A percentile compares a stretch with the other conserved stretches of the same genome.
Evolutionary conservation across 2,329 filamentous ascomycete species (phyloP).

Genomic region (Microdochium bolleyi): DNA sequence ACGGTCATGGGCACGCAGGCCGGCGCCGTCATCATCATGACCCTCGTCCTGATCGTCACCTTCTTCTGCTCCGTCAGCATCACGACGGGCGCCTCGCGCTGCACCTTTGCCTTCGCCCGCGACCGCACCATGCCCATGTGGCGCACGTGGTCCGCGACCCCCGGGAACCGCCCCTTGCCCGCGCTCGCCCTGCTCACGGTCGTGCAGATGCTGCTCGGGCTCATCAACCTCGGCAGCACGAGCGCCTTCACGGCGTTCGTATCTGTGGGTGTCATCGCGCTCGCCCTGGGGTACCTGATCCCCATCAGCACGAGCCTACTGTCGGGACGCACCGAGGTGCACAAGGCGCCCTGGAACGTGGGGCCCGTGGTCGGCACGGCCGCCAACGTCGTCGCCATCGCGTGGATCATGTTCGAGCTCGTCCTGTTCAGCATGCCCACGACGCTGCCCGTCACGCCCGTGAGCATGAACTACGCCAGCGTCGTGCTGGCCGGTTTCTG

Average conservation of each 20-base stretch:
- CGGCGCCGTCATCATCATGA: conserved; percentile 40
- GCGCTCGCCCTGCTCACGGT: conserved; percentile 47
- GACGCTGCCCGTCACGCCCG: conserved; percentile 16
- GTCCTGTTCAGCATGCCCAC: conserved; percentile 39
- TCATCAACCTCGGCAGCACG: conserved; percentile 49
- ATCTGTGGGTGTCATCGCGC: conserved; percentile 44
- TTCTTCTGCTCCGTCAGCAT: conserved; percentile 56
- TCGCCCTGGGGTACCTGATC: conserved; percentile 47
- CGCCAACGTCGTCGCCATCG: conserved; percentile 36
- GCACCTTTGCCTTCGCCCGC: conserved; percentile 57
- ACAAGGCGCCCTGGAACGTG: conserved; percentile 38
- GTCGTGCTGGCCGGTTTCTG: conserved; percentile 42
- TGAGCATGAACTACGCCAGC: conserved; percentile 39
- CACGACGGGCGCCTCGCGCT: conserved; percentile 59
- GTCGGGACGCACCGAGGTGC: conserved; percentile 35
- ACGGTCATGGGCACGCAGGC: conserved; percentile 40
- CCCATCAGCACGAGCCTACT: conserved; percentile 44
- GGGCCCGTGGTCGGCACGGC: conserved; percentile 29
- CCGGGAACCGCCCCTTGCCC: conserved; percentile 42
- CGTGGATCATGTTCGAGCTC: conserved; percentile 43
- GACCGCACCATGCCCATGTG: conserved; percentile 48
- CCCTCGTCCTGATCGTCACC: conserved; percentile 47
- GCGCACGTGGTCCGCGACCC: conserved; percentile 40
- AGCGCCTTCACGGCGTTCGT: conserved; percentile 51
- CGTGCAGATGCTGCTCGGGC: conserved; percentile 43